Evolutionary conservation across 1,284 basidiomycete genomes (phyloP), one percentile per base, ranked within the genome.

Genomic region (Takashimella tepidaria): DNA sequence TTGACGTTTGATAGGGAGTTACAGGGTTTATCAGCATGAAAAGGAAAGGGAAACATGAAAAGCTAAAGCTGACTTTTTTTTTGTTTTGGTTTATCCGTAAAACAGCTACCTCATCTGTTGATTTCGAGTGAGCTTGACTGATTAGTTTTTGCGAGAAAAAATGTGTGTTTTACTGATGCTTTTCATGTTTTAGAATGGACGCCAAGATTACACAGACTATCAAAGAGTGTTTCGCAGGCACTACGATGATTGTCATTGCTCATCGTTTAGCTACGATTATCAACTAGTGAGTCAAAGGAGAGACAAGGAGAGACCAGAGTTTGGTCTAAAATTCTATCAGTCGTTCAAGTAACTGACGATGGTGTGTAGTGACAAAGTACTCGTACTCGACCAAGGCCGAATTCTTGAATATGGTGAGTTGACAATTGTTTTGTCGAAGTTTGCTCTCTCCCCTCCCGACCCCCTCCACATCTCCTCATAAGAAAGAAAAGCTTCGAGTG

Each of bases 31-130:
- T n/a, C n/a, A n/a, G 31, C 10, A 37, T 37, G 31, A 37, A 37
- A 37, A n/a, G n/a, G n/a, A n/a, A n/a, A n/a, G n/a, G n/a, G n/a
- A n/a, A n/a, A n/a, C n/a, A n/a, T n/a, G n/a, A n/a, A n/a, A n/a
- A n/a, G n/a, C n/a, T n/a, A n/a, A n/a, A n/a, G n/a, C n/a, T n/a
- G n/a, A n/a, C n/a, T n/a, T n/a, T n/a, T n/a, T n/a, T n/a, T n/a
- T n/a, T n/a, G n/a, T n/a, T n/a, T n/a, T n/a, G n/a, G n/a, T n/a
- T n/a, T n/a, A n/a, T n/a, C n/a, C n/a, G n/a, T n/a, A 27, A 84
- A 85, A 61, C 86, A 89, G 87, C 88, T 0, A 90, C 88, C 1
- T 87, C 86, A n/a, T 87, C 81, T 47, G 86, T 91, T 19, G 89
- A 92, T 60, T 82, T 86, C 23, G 87, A 88, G 70, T 73, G 45